Evolutionary conservation across 306 rosid genomes (phyloP).

Genomic region (Carpinus fangiana): DNA sequence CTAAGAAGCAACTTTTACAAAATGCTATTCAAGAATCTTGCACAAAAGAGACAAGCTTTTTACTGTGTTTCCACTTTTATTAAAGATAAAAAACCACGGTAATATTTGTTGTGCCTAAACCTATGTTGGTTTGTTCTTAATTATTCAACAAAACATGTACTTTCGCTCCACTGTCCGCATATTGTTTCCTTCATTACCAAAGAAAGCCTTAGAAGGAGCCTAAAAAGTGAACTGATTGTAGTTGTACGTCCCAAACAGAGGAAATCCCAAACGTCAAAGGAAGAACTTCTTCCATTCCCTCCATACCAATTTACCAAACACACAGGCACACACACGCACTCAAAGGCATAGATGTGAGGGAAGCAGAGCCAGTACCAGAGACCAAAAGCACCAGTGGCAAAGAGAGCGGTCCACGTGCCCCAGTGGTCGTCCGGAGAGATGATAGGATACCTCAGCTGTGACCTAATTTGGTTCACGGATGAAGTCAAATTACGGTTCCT

Average conservation of each 20-base stretch:
- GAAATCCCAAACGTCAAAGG: background rate
- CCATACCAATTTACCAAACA: background rate
- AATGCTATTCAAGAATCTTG: background rate
- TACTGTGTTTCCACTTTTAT: background rate
- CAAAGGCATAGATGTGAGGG: background rate
- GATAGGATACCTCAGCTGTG: constrained; percentile 36
- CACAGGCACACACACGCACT: background rate
- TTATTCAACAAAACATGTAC: background rate
- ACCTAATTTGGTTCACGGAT: constrained; percentile 14
- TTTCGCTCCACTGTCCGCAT: background rate
- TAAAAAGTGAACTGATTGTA: background rate
- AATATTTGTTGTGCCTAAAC: background rate
- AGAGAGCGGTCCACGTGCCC: constrained; percentile 48
- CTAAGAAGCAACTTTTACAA: background rate
- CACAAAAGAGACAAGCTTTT: background rate
- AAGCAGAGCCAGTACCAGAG: constrained; percentile 38
- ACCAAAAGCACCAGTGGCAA: constrained; percentile 44
- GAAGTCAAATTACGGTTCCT: constrained; percentile 2
- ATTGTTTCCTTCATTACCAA: background rate
- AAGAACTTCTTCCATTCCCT: background rate
- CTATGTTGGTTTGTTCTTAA: background rate
- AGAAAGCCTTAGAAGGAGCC: background rate
- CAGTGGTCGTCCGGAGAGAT: constrained; percentile 49
- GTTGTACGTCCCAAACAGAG: background rate
- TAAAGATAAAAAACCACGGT: background rate